phyloP scores from a whole-genome alignment of 2,329 filamentous ascomycete species.

The Penicillium sp. region DNA sequence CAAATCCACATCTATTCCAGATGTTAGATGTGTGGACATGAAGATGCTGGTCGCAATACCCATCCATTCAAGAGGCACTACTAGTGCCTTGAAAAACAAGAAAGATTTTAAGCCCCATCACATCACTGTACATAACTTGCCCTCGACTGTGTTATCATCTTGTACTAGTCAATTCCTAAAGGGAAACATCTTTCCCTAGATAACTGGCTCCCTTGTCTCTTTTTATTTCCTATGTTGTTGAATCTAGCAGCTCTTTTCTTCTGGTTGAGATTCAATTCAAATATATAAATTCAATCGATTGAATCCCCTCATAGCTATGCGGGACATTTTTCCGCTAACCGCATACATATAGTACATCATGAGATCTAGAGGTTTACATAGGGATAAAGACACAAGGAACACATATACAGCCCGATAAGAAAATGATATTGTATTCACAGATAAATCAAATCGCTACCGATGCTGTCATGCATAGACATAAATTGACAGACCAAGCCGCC shows the following conservation, averaged over 20 bases:
- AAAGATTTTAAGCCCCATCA: conserved; percentile 17
- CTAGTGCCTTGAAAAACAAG: conserved; percentile 20
- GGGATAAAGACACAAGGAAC: neutral
- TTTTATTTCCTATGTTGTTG: conserved; percentile 29
- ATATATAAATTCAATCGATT: conserved; percentile 4
- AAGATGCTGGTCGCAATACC: conserved; percentile 9
- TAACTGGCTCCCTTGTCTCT: conserved; percentile 23
- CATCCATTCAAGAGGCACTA: conserved; percentile 4
- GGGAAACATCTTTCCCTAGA: conserved; percentile 20
- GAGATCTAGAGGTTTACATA: neutral
- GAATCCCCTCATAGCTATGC: neutral
- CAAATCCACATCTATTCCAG: neutral
- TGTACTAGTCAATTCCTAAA: conserved; percentile 33
- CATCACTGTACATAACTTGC: conserved; percentile 35
- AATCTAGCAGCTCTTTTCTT: conserved; percentile 27
- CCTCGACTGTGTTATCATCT: conserved; percentile 27
- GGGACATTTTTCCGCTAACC: neutral
- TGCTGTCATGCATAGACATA: conserved; percentile 27
- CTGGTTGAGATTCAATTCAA: conserved; percentile 13
- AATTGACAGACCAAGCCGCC: conserved; percentile 24
- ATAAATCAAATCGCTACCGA: conserved; percentile 29
- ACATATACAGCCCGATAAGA: conserved; percentile 12
- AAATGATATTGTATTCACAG: conserved; percentile 28
- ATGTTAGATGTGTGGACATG: neutral
- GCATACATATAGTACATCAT: neutral